Conservation (phyloP, 1,284 basidiomycete species). For the Rhodofomes roseus region DNA sequence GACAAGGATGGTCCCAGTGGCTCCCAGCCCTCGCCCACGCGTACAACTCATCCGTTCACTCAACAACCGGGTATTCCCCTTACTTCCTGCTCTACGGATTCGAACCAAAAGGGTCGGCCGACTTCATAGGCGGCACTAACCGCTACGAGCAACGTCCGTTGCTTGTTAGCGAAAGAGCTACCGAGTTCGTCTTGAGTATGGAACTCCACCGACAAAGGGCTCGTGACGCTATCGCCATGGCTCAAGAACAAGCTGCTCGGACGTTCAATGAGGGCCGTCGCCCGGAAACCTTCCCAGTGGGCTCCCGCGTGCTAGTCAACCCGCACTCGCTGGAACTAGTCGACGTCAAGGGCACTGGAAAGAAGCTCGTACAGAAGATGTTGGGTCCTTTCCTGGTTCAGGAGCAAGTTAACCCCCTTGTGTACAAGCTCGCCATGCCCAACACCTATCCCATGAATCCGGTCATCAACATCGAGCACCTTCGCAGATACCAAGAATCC, state of each 20-base stretch:
- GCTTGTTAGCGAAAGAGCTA: too few species aligned
- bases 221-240: too few species aligned
- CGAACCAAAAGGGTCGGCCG: constrained; percentile 1
- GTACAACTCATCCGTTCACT: too few species aligned
- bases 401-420: constrained; percentile 22
- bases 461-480: too few species aligned
- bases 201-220: too few species aligned
- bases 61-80: not conserved
- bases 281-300: constrained; percentile 15
- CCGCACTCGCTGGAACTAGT: constrained; percentile 28
- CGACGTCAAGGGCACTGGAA: too few species aligned
- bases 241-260: too few species aligned
- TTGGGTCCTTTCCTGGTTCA: constrained; percentile 32
- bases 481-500: too few species aligned
- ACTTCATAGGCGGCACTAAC: not conserved
- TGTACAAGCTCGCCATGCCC: too few species aligned
- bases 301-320: constrained; percentile 28
- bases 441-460: too few species aligned
- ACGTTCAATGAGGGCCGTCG: constrained; percentile 18
- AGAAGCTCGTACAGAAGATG: constrained; percentile 26
- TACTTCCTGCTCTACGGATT: not conserved
- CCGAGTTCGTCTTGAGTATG: too few species aligned
- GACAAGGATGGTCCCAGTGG: not conserved
- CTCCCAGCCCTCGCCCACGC: not conserved
- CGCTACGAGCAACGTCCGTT: too few species aligned